Base-by-base conservation (phyloP, 257 asterid genomes). In the Avicennia marina region DNA sequence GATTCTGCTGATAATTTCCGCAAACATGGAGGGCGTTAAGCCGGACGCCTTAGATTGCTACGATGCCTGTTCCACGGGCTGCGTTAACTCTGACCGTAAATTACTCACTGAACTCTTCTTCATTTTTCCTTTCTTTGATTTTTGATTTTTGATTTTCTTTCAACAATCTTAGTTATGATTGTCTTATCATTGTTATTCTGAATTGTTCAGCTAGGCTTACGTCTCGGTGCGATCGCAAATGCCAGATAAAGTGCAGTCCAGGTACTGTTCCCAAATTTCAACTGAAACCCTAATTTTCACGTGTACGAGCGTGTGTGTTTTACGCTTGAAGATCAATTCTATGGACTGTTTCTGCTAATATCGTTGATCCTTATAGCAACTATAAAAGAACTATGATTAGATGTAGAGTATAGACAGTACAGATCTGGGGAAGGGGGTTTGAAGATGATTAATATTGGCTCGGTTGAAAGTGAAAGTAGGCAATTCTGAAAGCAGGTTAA, bases 171-270 rank as follows among this genome's bases (percentile, higher is more conserved):
- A n/a, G n/a, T n/a, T n/a, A n/a, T n/a, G n/a, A n/a, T n/a, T n/a
- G n/a, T n/a, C n/a, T n/a, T n/a, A n/a, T n/a, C n/a, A n/a, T n/a
- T 34, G 1, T 6, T 47, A 16, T 0, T 39, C 56, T 32, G 6
- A 8, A 39, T 65, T 47, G 11, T 65, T 46, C 64, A 82, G 87
- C 56, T 26, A 67, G 82, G 56, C 52, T 57, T 15, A 0, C 1
- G 47, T 17, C 1, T 36, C 76, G 85, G 17, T 81, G 88, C 68
- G 65, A 67, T 4, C 34, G 62, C 1, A 81, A 78, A 66, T 78
- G 88, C 78, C 52, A 15, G 36, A 75, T 81, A 48, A 57, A 33
- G 64, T 81, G 85, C 65, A 58, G 80, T 39, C 73, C 78, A 75
- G 82, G 80, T 74, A 75, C 33, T 56, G 7, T 45, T 66, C 20